Conservation (phyloP, 1,284 basidiomycete genomes). For the Ganoderma lucidum region DNA sequence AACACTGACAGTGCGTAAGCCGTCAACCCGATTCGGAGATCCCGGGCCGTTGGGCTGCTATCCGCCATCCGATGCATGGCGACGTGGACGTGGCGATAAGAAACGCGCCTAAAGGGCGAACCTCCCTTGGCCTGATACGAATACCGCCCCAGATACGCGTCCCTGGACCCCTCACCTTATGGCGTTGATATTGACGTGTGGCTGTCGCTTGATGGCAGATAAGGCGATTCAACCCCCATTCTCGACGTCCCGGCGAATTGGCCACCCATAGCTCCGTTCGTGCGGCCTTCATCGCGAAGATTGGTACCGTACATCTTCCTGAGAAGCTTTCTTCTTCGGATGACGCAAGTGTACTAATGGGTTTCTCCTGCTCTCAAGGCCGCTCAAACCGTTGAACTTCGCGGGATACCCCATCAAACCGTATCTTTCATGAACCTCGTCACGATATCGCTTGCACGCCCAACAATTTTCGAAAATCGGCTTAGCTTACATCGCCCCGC, state of each 20-base stretch:
- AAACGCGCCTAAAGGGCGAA: not conserved
- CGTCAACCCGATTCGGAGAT: no score
- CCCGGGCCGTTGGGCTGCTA: not conserved
- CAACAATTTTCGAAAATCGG: not conserved
- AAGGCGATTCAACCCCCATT: not conserved
- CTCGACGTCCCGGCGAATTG: not conserved
- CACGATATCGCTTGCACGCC: not conserved
- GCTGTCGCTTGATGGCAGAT: slow-evolving; percentile 1
- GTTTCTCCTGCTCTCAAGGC: not conserved
- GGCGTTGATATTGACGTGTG: slow-evolving; percentile 2
- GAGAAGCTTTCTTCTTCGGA: not conserved
- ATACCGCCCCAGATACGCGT: not conserved
- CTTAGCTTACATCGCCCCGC: not conserved
- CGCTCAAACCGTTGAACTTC: not conserved
- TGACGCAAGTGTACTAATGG: not conserved
- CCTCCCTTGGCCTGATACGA: not conserved
- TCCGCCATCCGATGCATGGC: not conserved
- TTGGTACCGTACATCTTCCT: not conserved
- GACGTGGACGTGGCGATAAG: not conserved
- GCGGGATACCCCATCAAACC: not conserved
- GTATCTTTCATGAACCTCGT: not conserved
- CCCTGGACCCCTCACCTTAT: not conserved
- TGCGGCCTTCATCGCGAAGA: not conserved
- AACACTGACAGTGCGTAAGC: no score
- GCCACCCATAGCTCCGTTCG: not conserved